A percentile compares a stretch with the other conserved stretches of the same genome.
Evolutionary conservation across 495 filamentous ascomycete genomes (phyloP).

Genomic region (Aspergillus nidulans): DNA sequence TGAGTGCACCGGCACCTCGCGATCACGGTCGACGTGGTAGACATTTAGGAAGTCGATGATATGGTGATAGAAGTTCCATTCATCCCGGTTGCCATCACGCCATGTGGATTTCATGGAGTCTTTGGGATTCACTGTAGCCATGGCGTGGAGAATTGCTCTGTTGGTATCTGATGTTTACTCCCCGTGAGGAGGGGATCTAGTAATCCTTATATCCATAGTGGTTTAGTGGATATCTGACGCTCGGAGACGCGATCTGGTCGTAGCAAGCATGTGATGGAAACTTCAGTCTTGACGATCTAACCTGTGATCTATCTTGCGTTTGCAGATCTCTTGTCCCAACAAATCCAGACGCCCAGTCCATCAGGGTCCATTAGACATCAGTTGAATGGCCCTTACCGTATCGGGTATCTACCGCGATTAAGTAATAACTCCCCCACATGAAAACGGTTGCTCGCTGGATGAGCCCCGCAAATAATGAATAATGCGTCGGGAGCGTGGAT

Average conservation of each 20-base stretch:
- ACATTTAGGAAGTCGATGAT: conserved; percentile 31
- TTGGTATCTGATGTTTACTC: not conserved
- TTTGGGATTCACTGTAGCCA: conserved; percentile 25
- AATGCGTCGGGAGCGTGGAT: conserved; percentile 8
- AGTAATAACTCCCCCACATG: conserved; percentile 2
- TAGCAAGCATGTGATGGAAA: conserved; percentile 6
- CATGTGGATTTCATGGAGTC: conserved; percentile 45
- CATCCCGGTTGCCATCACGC: conserved; percentile 27
- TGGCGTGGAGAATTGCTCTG: conserved; percentile 16
- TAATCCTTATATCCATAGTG: conserved; percentile 11
- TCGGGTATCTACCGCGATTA: not conserved
- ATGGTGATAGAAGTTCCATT: conserved; percentile 36
- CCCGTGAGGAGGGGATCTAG: not conserved
- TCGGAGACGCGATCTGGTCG: conserved; percentile 7
- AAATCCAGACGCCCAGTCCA: not conserved
- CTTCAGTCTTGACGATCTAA: not conserved
- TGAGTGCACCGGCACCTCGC: conserved; percentile 32
- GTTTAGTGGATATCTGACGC: not conserved
- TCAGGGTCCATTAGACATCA: not conserved
- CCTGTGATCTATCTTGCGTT: conserved; percentile 1
- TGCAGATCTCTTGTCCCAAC: conserved; percentile 14
- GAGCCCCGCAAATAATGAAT: conserved; percentile 11
- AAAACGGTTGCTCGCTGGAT: conserved; percentile 2
- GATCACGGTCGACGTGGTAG: conserved; percentile 29
- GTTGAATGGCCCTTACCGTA: not conserved